A percentile compares a stretch with the other conserved stretches of the same genome.
phyloP scores from a whole-genome alignment of 768 basidiomycete genomes.

The Bullera alba region DNA sequence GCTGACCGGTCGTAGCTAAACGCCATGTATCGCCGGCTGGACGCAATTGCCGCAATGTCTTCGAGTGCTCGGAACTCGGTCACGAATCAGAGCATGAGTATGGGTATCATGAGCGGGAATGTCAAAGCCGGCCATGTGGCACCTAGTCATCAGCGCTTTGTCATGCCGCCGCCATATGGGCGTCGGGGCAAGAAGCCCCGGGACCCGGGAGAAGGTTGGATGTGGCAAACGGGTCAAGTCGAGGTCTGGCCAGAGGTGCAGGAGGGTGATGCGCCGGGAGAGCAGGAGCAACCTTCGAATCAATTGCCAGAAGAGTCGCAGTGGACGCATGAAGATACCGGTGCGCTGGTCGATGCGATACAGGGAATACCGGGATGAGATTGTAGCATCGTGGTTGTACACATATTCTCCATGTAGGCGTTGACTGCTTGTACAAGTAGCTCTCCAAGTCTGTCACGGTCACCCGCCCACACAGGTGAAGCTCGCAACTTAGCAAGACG shows the following conservation, averaged over 20 bases:
- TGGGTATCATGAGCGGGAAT: not conserved
- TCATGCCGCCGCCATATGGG: constrained; percentile 5
- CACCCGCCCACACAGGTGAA: too few species aligned
- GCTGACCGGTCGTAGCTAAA: constrained; percentile 18
- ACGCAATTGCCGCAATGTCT: constrained; percentile 17
- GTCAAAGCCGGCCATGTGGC: constrained; percentile 28
- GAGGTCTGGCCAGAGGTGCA: constrained; percentile 19
- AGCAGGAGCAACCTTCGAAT: not conserved
- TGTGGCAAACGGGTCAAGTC: constrained; percentile 20
- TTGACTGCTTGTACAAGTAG: too few species aligned
- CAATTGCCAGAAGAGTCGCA: not conserved
- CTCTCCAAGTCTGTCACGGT: too few species aligned
- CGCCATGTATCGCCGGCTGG: constrained; percentile 24
- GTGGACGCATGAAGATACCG: not conserved
- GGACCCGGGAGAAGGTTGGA: constrained; percentile 25
- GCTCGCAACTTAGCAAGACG: too few species aligned
- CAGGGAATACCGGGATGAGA: not conserved
- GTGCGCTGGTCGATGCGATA: not conserved
- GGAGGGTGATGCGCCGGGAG: not conserved
- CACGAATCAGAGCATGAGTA: not conserved
- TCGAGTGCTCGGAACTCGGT: constrained; percentile 1
- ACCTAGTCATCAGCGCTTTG: constrained; percentile 30
- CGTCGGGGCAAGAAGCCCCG: constrained; percentile 14
- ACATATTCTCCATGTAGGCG: too few species aligned
- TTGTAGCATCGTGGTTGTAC: too few species aligned